Base-by-base conservation (phyloP, 179 eudicot species). In the Beta lomatogona region DNA sequence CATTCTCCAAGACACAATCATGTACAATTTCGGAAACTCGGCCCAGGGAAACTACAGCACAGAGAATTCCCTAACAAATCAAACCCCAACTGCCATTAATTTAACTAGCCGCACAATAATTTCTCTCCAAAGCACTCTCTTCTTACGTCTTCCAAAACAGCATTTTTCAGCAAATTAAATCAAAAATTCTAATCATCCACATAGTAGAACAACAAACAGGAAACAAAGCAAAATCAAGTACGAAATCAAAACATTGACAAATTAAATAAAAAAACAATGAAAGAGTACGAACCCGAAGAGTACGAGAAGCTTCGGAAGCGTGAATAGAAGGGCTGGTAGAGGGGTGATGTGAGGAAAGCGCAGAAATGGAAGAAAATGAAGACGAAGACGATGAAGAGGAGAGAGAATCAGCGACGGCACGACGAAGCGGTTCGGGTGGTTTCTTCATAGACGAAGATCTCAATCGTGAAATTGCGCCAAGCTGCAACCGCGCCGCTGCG, bases 361-460 rank as follows among this genome's bases (percentile, higher is more conserved):
- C 77, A 15, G 88, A 87, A 65, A 87, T 67, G 0, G 90, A 83
- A 4, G 93, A 86, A 13, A 86, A 86, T 0, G 90, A 78, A 0
- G 95, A 86, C 6, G 92, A 85, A 3, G 91, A 86, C 5, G 91
- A 85, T 0, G 94, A 86, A 9, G 93, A 83, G 19, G 98, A 94
- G 48, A 95, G 87, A 61, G 93, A 92, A 89, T 94, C 99, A 52
- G 97, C 99, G 68, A 95, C 97, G 41, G 99, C 98, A 1, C 99
- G 92, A n/a, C 99, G 95, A 22, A 95, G 92, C 6, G 99, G 99
- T 89, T 94, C 98, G 48, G 99, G 99, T 58, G 95, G 98, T 82
- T 95, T 95, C 89, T 89, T 94, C 68, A 87, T n/a, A 18, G 97
- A 89, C 7, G 98, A 93, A 57, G 98, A 95, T 93, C 98, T 91